Conservation (phyloP, 2,329 filamentous ascomycete species). For the Orbilia javanica region DNA sequence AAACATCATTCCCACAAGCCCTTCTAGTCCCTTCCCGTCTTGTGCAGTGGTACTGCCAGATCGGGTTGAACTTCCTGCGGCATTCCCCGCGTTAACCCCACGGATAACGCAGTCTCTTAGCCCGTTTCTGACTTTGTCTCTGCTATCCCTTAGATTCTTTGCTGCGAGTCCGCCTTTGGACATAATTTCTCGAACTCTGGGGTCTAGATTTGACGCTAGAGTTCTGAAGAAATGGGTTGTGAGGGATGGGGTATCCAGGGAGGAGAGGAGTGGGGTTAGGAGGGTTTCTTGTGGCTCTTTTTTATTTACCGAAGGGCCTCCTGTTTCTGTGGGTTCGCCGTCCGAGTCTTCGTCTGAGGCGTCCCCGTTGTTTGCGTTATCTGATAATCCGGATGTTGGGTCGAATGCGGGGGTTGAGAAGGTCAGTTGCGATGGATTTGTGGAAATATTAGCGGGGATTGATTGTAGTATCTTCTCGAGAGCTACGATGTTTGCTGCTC, state of each 20-base stretch:
- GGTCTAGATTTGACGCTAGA: slow-evolving; percentile 80
- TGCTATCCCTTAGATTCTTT: slow-evolving; percentile 81
- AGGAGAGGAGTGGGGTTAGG: slow-evolving; percentile 77
- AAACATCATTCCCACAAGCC: slow-evolving; percentile 57
- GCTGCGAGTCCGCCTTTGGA: slow-evolving; percentile 85
- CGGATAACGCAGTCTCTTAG: slow-evolving; percentile 85
- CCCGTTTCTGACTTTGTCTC: slow-evolving; percentile 79
- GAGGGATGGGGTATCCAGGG: slow-evolving; percentile 88
- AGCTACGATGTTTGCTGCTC: slow-evolving; percentile 92
- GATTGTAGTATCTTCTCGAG: slow-evolving; percentile 60
- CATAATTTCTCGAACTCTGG: slow-evolving; percentile 85
- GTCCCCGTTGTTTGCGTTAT: slow-evolving; percentile 6
- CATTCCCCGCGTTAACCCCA: slow-evolving; percentile 67
- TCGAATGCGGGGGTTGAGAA: slow-evolving; percentile 49
- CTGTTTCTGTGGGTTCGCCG: slow-evolving; percentile 19
- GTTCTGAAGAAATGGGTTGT: slow-evolving; percentile 94
- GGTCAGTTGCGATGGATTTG: slow-evolving; percentile 47
- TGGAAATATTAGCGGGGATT: slow-evolving; percentile 48
- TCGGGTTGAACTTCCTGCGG: slow-evolving; percentile 24
- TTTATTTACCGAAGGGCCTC: not conserved
- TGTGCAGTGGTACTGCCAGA: not conserved
- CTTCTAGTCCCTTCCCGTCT: slow-evolving; percentile 54
- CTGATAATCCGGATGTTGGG: slow-evolving; percentile 21
- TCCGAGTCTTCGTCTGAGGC: slow-evolving; percentile 20
- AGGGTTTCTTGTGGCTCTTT: slow-evolving; percentile 68